Evolutionary conservation across 176 grass and related monocot species (phyloP), one percentile per base, ranked within the genome.

Genomic region (Oryza glaberrima): DNA sequence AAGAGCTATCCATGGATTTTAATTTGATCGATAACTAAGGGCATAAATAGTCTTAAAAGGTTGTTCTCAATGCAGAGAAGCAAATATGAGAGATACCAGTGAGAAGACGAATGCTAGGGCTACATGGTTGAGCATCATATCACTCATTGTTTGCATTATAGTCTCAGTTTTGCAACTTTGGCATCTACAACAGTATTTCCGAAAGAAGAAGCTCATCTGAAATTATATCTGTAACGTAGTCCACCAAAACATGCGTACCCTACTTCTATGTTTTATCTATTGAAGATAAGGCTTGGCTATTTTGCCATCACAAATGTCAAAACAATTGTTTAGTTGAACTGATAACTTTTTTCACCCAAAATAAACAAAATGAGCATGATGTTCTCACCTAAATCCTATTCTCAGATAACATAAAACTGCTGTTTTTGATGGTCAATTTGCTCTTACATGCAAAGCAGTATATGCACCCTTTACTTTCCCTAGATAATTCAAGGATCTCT

Each of bases 121-220:
- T 51, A 82, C 73, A 40, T 94, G 87, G 92, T 74, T 92, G 32
- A 90, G 92, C 82, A 44, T 94, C 47, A 72, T 90, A n/a, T 90
- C 92, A 15, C 87, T 94, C 70, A 78, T 34, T 26, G 77, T 97
- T 83, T 94, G 94, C 92, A 87, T 92, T 40, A 44, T 72, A 61
- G 94, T 81, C 52, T 90, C 92, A 44, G 46, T 34, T 79, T 49
- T 92, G 83, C 90, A 90, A 77, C 41, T 92, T 77, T 73, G 77
- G 80, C 83, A 94, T 91, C 81, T 94, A 65, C 77, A 88, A 43
- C 66, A 72, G 32, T 97, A 88, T 70, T 94, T 97, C 88, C 87
- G 68, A 81, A 97, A 97, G 90, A 97, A 90, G 73, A 94, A 94
- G 75, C 81, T 94, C 45, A 81, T 97, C 72, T 97, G 56, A 88